A percentile compares a stretch with the other conserved stretches of the same genome.
Evolutionary conservation across 257 asterid species (phyloP).

Genomic region (Galeopsis tetrahit): DNA sequence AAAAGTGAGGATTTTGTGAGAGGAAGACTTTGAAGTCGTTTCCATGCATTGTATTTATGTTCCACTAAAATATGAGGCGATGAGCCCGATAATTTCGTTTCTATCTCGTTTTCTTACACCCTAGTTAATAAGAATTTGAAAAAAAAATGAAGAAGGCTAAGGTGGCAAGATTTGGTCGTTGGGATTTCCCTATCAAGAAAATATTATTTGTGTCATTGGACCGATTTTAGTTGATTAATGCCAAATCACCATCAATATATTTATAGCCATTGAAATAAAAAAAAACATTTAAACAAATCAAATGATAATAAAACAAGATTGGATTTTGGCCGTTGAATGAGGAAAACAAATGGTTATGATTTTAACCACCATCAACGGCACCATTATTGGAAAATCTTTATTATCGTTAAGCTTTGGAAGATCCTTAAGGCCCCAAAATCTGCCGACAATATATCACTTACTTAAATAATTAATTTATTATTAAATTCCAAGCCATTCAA

Average conservation of each 20-base stretch:
- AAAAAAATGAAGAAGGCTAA: not conserved
- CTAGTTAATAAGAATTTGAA: too few species aligned
- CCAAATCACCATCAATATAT: slow-evolving; percentile 33
- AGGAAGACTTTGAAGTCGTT: too few species aligned
- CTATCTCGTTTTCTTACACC: too few species aligned
- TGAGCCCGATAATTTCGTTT: too few species aligned
- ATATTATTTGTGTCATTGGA: slow-evolving; percentile 27
- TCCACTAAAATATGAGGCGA: too few species aligned
- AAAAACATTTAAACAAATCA: slow-evolving; percentile 16
- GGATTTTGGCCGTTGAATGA: slow-evolving; percentile 31
- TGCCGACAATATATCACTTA: slow-evolving; percentile 47
- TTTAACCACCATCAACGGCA: slow-evolving; percentile 71
- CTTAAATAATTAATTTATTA: not conserved
- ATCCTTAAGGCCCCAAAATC: slow-evolving; percentile 42
- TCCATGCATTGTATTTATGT: too few species aligned
- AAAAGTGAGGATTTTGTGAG: too few species aligned
- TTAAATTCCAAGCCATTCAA: too few species aligned
- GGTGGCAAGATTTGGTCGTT: slow-evolving; percentile 49
- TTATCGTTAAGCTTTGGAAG: slow-evolving; percentile 31
- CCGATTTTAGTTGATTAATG: slow-evolving; percentile 27
- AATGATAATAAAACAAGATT: slow-evolving; percentile 18
- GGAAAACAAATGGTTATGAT: slow-evolving; percentile 15
- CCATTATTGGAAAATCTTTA: slow-evolving; percentile 39
- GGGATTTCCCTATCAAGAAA: slow-evolving; percentile 45
- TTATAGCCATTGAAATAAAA: slow-evolving; percentile 24